Evolutionary conservation across 805 yeast genomes (phyloP).

Genomic region (Candida caryicola): DNA sequence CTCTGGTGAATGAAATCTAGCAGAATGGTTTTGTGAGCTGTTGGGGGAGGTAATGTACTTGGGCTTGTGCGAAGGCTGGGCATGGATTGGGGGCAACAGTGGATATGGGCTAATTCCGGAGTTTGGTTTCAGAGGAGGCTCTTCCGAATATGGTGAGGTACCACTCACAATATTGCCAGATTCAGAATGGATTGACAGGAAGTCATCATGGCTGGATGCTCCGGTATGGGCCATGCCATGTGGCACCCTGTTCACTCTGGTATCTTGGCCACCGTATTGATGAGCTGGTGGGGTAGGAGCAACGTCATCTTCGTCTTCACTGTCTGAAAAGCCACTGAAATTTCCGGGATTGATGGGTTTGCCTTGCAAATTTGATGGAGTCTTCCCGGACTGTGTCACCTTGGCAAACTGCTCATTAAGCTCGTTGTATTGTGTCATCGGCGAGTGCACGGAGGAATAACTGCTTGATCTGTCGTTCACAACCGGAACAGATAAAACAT

Average conservation of each 20-base stretch:
- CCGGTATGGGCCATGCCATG: conserved; percentile 18
- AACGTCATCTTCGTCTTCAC: conserved; percentile 10
- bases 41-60: conserved; percentile 33
- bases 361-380: background rate
- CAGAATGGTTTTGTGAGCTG: conserved; percentile 24
- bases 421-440: conserved; percentile 43
- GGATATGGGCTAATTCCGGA: conserved; percentile 7
- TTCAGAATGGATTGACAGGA: conserved; percentile 26
- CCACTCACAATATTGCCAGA: conserved; percentile 17
- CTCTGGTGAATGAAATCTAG: conserved; percentile 7
- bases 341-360: conserved; percentile 3
- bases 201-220: conserved; percentile 9
- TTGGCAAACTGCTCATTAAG: conserved; percentile 38
- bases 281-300: conserved; percentile 24
- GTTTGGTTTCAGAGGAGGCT: conserved; percentile 3
- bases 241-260: conserved; percentile 13
- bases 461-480: conserved; percentile 30
- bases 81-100: conserved; percentile 9
- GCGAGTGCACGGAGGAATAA: conserved; percentile 40
- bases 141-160: conserved; percentile 17
- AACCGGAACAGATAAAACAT: conserved; percentile 24
- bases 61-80: conserved; percentile 21
- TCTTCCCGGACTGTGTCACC: conserved; percentile 15
- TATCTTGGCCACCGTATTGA: conserved; percentile 1
- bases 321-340: conserved; percentile 13